These are phyloP conservation scores for Microcyclospora pomicola DNA, from an alignment of 2,329 filamentous ascomycete species.

Conservation along the genomic window DNA sequence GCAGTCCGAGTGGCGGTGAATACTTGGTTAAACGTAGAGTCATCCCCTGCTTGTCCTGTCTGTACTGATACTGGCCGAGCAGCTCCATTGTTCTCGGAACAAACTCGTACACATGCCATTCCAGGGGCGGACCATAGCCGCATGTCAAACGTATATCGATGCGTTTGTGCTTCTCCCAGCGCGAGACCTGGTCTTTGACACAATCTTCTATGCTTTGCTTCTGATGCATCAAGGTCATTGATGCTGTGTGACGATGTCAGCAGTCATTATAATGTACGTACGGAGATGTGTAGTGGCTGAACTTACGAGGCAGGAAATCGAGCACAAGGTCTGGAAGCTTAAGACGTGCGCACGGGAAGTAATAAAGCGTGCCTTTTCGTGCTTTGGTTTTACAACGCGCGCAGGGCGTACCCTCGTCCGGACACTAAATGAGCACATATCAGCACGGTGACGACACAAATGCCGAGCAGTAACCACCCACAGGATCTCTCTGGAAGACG, in stretches of 20 bases:
- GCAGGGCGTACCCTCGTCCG: constrained; percentile 17
- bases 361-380: constrained; percentile 25
- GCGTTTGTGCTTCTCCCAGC: constrained; percentile 20
- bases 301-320: constrained; percentile 30
- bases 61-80: constrained; percentile 29
- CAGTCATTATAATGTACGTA: neutral
- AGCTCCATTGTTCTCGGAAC: constrained; percentile 27
- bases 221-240: constrained; percentile 28
- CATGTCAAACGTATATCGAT: constrained; percentile 31
- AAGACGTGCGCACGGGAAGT: constrained; percentile 32
- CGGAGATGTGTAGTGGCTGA: constrained; percentile 1
- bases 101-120: constrained; percentile 35
- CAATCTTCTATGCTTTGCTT: constrained; percentile 29
- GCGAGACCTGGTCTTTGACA: constrained; percentile 24
- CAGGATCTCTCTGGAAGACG: constrained; percentile 33
- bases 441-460: neutral
- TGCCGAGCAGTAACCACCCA: constrained; percentile 21
- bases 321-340: constrained; percentile 31
- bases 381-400: constrained; percentile 20
- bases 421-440: constrained; percentile 17
- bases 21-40: constrained; percentile 21
- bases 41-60: constrained; percentile 23
- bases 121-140: constrained; percentile 29
- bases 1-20: constrained; percentile 34
- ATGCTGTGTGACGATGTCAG: constrained; percentile 12